A percentile compares a stretch with the other conserved stretches of the same genome.
These are phyloP conservation scores for Erodium maritimum DNA, from an alignment of 345 rosid species.

Conservation along the genomic window DNA sequence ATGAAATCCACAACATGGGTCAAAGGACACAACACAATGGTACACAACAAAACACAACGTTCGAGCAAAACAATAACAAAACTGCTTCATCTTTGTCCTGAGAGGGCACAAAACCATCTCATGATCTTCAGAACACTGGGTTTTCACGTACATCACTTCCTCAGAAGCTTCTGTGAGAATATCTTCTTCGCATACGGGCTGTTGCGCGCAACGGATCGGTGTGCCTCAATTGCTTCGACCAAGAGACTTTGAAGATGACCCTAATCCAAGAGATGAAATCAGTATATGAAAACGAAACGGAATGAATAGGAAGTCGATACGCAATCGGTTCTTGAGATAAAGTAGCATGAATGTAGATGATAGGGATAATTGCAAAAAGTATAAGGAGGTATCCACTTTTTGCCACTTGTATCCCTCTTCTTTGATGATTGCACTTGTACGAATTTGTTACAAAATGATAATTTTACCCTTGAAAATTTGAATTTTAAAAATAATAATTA, in stretches of 20 bases:
- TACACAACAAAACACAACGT: background rate
- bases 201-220: background rate
- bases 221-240: background rate
- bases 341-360: too few relatives aligned
- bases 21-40: background rate
- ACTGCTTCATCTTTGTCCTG: background rate
- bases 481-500: too few relatives aligned
- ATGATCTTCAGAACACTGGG: background rate
- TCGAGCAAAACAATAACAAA: background rate
- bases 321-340: constrained; percentile 9
- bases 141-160: background rate
- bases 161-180: background rate
- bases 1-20: background rate
- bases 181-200: background rate
- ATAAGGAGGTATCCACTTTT: too few relatives aligned
- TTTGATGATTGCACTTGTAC: too few relatives aligned
- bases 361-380: too few relatives aligned
- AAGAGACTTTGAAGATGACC: background rate
- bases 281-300: background rate
- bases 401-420: too few relatives aligned
- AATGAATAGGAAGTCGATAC: constrained; percentile 8
- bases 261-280: background rate
- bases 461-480: too few relatives aligned
- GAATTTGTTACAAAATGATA: too few relatives aligned
- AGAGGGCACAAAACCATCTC: too few relatives aligned